Evolutionary conservation across 2,329 filamentous ascomycete genomes (phyloP), one percentile per base, ranked within the genome.

Genomic region (Diaporthe sp.): DNA sequence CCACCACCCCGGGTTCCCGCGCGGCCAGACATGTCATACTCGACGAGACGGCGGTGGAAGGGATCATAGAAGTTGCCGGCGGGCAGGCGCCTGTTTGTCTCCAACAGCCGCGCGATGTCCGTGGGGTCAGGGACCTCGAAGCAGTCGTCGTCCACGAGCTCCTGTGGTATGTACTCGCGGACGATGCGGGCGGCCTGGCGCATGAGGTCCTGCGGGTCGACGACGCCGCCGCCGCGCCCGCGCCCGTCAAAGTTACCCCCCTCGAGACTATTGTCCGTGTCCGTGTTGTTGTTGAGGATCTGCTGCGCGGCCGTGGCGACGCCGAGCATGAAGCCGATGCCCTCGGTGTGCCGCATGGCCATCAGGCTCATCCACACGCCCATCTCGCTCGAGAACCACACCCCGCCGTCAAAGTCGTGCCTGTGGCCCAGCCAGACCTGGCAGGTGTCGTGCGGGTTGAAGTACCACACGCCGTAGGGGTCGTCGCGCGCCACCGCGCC

Each of bases 81-180:
- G 7, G 59, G 61, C 63, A 44, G 63, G 53, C 22, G 79, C 70
- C 78, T 80, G 47, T 81, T 81, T 0, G 77, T 78, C 47, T 75
- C 76, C 0, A 55, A 75, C 37, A 77, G 19, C 25, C 61, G 7
- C 9, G 2, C 4, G 5, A 47, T 4, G 5, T 27, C 39, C 3
- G 2, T 1, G 17, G 19, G 37, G 13, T 27, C 22, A 3, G 73
- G 73, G n/a, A 39, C 56, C 32, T 19, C 44, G 12, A 70, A 50
- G 8, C 10, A 2, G 3, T 22, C 4, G 5, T 9, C 47, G 9
- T 22, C 39, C 32, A 44, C n/a, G 0, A 65, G 4, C 13, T 27
- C 19, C 2, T 7, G 10, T 25, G 72, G 58, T 7, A 75, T 6
- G 17, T 56, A 13, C 10, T 27, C 17, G 27, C 55, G 53, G 27